These are phyloP conservation scores for Heliocybe sulcata DNA, from an alignment of 1,284 basidiomycete species.

Conservation along the genomic window DNA sequence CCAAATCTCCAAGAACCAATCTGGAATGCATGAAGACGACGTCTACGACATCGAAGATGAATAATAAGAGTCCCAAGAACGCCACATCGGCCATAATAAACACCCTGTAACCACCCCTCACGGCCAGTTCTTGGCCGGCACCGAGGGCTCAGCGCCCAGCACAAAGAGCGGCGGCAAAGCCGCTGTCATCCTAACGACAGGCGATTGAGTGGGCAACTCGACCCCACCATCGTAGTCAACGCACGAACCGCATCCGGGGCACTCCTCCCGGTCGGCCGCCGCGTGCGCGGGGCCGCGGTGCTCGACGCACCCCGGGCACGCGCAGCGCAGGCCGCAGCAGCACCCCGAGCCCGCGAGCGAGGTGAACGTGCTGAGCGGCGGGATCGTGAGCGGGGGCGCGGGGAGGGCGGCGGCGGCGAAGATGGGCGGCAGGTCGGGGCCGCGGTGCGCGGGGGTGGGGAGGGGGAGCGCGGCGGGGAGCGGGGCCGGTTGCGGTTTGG, in stretches of 20 bases:
- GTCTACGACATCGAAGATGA: no score
- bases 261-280: conserved; percentile 37
- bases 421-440: conserved; percentile 30
- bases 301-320: conserved; percentile 66
- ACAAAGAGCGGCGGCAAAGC: not conserved
- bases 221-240: conserved; percentile 43
- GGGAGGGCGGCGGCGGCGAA: conserved; percentile 4
- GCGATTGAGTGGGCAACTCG: conserved; percentile 20
- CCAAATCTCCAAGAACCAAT: no score
- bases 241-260: conserved; percentile 47
- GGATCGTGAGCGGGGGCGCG: conserved; percentile 33
- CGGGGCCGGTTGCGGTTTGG: not conserved
- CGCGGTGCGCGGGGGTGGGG: conserved; percentile 3
- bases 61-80: no score
- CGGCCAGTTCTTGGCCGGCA: no score
- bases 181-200: not conserved
- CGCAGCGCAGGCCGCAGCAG: conserved; percentile 60
- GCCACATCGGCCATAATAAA: no score
- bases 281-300: conserved; percentile 49
- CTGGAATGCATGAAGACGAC: no score
- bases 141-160: no score
- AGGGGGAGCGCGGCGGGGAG: not conserved
- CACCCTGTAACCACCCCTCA: no score
- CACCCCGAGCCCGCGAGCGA: conserved; percentile 59
- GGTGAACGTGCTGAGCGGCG: conserved; percentile 47